Base-by-base conservation (phyloP, 2,329 filamentous ascomycete species). In the Calonectria hawksworthii region DNA sequence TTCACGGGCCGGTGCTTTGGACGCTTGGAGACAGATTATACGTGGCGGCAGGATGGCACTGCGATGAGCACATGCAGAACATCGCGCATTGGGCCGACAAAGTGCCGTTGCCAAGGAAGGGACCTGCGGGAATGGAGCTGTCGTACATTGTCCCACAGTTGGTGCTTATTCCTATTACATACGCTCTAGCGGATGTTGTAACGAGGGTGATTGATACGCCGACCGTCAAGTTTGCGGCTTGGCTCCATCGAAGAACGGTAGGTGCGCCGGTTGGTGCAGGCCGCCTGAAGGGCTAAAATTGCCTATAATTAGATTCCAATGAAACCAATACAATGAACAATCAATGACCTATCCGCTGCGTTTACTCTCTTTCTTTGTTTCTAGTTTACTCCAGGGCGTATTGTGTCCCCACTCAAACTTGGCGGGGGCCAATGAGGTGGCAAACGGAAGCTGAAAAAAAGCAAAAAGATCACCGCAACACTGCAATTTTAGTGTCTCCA, bases 1-100 rank as follows among this genome's bases (percentile, higher is more conserved):
- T 93, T 14, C 92, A 94, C 77, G 92, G 92, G 0, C 92, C 92
- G 0, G 82, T 94, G 1, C 84, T 94, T 0, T 90, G 87, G 86
- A 87, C 87, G 0, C 68, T 93, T 1, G 92, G 92, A 4, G 92
- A 94, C 80, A 86, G 93, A 50, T 30, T 95, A 1, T 94, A 94
- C 82, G 87, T 89, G 7, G 90, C 91, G 10, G 87, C 88, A 0
- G 93, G 93, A 13, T 92, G 90, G 86, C 80, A 84, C 4, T 87
- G 88, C 59, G 84, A 87, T 1, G 83, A 86, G 18, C 88, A 92
- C 75, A 80, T 86, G 34, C 80, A 87, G n/a, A 84, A 87, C 44
- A 87, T 93, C 36, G 87, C 89, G 0, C 82, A 86, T 5, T 94
- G 92, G 91, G 86, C 90, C 28, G 87, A 93, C 80, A 85, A 85